Conservation (phyloP, 306 rosid species). For the Albizia julibrissin region DNA sequence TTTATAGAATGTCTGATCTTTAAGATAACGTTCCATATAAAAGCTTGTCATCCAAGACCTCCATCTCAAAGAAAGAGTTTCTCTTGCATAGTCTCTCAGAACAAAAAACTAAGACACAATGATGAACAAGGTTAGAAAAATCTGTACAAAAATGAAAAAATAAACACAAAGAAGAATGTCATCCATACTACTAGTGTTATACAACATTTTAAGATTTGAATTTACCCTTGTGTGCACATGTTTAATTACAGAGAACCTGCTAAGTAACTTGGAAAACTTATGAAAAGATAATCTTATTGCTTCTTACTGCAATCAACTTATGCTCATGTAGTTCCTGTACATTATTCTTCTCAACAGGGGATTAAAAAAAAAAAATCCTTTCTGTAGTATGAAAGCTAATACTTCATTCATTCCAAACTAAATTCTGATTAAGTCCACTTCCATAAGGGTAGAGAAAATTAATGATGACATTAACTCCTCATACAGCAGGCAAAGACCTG, state of each 20-base stretch:
- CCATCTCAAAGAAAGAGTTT: conserved; percentile 91
- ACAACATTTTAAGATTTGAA: background rate
- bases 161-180: conserved; percentile 9
- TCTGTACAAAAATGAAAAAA: conserved; percentile 19
- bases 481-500: conserved; percentile 10
- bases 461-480: conserved; percentile 12
- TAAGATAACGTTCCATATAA: conserved; percentile 90
- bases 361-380: background rate
- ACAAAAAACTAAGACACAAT: conserved; percentile 73
- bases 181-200: background rate
- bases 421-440: background rate
- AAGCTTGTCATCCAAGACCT: conserved; percentile 99
- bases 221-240: background rate
- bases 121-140: conserved; percentile 33
- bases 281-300: background rate
- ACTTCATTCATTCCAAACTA: conserved; percentile 7
- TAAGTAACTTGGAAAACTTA: conserved; percentile 14
- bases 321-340: background rate
- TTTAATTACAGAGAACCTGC: conserved; percentile 6
- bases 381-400: background rate
- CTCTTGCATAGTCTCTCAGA: conserved; percentile 87
- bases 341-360: background rate
- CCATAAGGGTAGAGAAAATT: background rate
- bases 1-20: conserved; percentile 82
- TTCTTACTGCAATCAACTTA: background rate